Evolutionary conservation across 2,329 filamentous ascomycete species (phyloP).

Genomic region (Myriangium duriaei): DNA sequence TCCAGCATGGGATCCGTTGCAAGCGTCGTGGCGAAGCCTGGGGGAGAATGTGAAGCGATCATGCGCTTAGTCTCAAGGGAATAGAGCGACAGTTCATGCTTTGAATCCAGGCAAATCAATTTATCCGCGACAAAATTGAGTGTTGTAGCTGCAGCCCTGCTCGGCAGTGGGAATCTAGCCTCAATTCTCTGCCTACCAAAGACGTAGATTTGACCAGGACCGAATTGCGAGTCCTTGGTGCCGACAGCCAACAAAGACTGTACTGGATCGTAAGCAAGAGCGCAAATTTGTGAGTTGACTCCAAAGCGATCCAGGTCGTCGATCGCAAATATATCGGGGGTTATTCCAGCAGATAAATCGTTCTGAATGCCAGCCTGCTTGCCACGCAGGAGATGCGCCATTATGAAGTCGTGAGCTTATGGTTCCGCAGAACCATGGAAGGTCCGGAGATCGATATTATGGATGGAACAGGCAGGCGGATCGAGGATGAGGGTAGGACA

Average conservation of each 20-base stretch:
- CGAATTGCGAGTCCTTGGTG: slow-evolving; percentile 76
- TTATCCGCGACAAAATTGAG: slow-evolving; percentile 80
- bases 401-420: no score
- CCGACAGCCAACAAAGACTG: slow-evolving; percentile 89
- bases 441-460: no score
- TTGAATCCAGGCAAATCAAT: slow-evolving; percentile 70
- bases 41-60: slow-evolving; percentile 58
- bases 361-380: slow-evolving; percentile 89
- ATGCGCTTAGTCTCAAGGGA: slow-evolving; percentile 59
- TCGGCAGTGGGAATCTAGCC: slow-evolving; percentile 57
- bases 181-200: slow-evolving; percentile 73
- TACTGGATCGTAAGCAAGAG: slow-evolving; percentile 80
- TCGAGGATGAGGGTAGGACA: no score
- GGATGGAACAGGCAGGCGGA: no score
- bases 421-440: no score
- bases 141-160: slow-evolving; percentile 60
- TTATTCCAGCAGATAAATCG: slow-evolving; percentile 74
- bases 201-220: slow-evolving; percentile 77
- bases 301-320: slow-evolving; percentile 75
- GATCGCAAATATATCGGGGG: slow-evolving; percentile 63
- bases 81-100: slow-evolving; percentile 76
- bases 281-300: slow-evolving; percentile 54
- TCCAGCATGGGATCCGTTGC: slow-evolving; percentile 83
- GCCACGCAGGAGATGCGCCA: slow-evolving; percentile 79
- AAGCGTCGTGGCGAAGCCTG: slow-evolving; percentile 61